Percentiles rank a stretch among this genome's conserved stretches.
Evolutionary conservation across 805 yeast genomes (phyloP).

Genomic region (Saturnispora halmiae): DNA sequence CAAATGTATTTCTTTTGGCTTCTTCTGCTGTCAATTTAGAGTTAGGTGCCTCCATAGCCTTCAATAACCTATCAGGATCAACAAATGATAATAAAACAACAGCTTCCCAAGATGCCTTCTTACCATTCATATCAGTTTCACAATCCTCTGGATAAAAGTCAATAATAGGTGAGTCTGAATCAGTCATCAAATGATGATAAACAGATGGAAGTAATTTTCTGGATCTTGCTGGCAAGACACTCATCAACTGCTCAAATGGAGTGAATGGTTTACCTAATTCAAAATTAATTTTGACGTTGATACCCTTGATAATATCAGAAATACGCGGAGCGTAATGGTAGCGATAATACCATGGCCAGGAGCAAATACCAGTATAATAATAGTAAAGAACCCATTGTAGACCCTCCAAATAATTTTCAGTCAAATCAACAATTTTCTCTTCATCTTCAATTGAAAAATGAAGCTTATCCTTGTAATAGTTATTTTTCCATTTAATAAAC

Average conservation of each 20-base stretch:
- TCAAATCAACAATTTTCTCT: conserved; percentile 49
- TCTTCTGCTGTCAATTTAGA: conserved; percentile 60
- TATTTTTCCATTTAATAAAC: conserved; percentile 73
- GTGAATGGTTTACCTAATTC: conserved; percentile 69
- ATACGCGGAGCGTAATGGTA: conserved; percentile 94
- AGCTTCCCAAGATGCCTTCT: conserved; percentile 96
- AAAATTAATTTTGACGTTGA: conserved; percentile 54
- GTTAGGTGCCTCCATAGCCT: conserved; percentile 63
- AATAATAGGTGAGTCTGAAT: conserved; percentile 72
- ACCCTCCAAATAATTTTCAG: conserved; percentile 85
- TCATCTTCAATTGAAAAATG: conserved; percentile 56
- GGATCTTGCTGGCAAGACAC: conserved; percentile 92
- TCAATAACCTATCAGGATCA: conserved; percentile 65
- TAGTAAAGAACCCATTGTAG: conserved; percentile 93
- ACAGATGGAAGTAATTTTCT: conserved; percentile 65
- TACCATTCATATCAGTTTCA: conserved; percentile 85
- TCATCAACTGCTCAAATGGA: conserved; percentile 96
- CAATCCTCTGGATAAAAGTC: conserved; percentile 90
- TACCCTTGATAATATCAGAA: conserved; percentile 72
- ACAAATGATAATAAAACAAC: conserved; percentile 89
- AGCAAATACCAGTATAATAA: conserved; percentile 82
- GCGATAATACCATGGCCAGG: conserved; percentile 92
- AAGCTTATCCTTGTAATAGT: conserved; percentile 78
- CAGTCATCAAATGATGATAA: conserved; percentile 78
- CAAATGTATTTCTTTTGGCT: conserved; percentile 61